These are phyloP conservation scores for Xylaria sp. DNA, from an alignment of 2,329 filamentous ascomycete genomes.

Conservation along the genomic window DNA sequence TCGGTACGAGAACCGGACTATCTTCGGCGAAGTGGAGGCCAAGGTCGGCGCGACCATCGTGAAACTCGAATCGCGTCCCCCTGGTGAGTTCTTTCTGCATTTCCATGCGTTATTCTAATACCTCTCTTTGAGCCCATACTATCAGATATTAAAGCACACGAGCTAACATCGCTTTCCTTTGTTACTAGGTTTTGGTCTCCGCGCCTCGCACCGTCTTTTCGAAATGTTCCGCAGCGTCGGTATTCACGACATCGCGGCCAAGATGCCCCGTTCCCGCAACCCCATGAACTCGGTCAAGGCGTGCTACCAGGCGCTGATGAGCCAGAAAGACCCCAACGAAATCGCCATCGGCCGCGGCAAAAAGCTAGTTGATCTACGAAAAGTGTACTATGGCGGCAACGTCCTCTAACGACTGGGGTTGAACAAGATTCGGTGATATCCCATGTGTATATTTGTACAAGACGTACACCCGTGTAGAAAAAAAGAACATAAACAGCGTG, in stretches of 20 bases:
- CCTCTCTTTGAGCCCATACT: not conserved
- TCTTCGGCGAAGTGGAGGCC: slow-evolving; percentile 82
- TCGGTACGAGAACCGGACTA: slow-evolving; percentile 91
- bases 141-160: not conserved
- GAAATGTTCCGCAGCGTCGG: slow-evolving; percentile 91
- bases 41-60: slow-evolving; percentile 93
- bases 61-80: slow-evolving; percentile 81
- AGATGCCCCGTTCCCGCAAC: slow-evolving; percentile 86
- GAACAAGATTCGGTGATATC: slow-evolving; percentile 15
- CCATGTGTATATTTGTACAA: slow-evolving; percentile 40
- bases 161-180: slow-evolving; percentile 16
- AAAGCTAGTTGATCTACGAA: slow-evolving; percentile 95
- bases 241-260: slow-evolving; percentile 85
- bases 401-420: slow-evolving; percentile 6
- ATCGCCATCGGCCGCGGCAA: slow-evolving; percentile 89
- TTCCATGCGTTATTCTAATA: not conserved
- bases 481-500: slow-evolving; percentile 6
- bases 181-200: slow-evolving; percentile 84
- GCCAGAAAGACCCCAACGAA: slow-evolving; percentile 87
- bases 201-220: slow-evolving; percentile 90
- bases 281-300: slow-evolving; percentile 99
- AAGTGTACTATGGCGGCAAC: slow-evolving; percentile 83
- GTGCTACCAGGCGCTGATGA: slow-evolving; percentile 81
- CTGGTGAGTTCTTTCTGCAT: slow-evolving; percentile 70
- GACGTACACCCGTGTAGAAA: slow-evolving; percentile 29